These are phyloP conservation scores for Coemansia umbellata DNA, from an alignment of 192 early-diverging fungal genomes.

Conservation along the genomic window DNA sequence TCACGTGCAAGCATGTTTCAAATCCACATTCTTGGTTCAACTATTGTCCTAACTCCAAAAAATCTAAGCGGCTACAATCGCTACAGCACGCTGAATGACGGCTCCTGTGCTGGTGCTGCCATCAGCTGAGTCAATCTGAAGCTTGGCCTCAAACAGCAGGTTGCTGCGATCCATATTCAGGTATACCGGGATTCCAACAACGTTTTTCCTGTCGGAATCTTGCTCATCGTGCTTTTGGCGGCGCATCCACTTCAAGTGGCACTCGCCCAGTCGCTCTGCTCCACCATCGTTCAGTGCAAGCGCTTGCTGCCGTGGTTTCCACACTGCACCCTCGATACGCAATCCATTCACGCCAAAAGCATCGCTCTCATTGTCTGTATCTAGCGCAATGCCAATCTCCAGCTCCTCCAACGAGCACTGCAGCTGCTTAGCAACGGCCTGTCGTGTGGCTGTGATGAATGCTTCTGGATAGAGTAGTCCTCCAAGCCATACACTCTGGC, in stretches of 20 bases:
- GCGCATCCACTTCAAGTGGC: slow-evolving; percentile 40
- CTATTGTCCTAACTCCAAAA: no score
- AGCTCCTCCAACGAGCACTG: slow-evolving; percentile 84
- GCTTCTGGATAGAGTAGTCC: slow-evolving; percentile 87
- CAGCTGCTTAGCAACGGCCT: slow-evolving; percentile 69
- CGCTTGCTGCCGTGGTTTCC: slow-evolving; percentile 7
- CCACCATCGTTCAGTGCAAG: slow-evolving; percentile 44
- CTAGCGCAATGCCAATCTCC: slow-evolving; percentile 50
- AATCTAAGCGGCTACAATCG: slow-evolving; percentile 44
- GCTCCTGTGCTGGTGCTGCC: slow-evolving; percentile 4
- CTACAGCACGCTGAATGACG: slow-evolving; percentile 58
- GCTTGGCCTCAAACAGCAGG: slow-evolving; percentile 54
- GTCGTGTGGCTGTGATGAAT: slow-evolving; percentile 86
- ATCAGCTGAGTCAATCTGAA: slow-evolving; percentile 11
- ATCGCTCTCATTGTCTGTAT: neutral
- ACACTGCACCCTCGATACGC: slow-evolving; percentile 51
- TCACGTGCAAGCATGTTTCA: no score
- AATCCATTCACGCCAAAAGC: slow-evolving; percentile 38
- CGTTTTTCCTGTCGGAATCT: neutral
- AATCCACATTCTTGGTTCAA: no score
- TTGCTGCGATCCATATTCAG: slow-evolving; percentile 60
- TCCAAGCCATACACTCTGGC: slow-evolving; percentile 71
- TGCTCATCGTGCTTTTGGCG: slow-evolving; percentile 6
- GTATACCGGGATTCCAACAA: slow-evolving; percentile 57
- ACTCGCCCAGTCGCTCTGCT: slow-evolving; percentile 20